Evolutionary conservation across 164 flowering plant genomes (phyloP).

Genomic region (Warburgia ugandensis): DNA sequence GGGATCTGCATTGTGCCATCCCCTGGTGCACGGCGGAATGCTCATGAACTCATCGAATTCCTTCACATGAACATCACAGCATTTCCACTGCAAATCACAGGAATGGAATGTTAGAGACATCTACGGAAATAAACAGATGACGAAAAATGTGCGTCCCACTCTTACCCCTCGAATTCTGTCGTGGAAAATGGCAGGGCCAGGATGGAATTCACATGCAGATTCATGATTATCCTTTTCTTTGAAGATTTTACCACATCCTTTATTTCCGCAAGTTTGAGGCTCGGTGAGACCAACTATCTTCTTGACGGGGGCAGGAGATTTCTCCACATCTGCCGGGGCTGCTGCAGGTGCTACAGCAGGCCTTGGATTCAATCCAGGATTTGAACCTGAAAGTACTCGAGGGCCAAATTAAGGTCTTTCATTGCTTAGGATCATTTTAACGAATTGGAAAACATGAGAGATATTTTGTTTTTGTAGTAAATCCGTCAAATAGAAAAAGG

Average conservation of each 20-base stretch:
- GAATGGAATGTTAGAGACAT: too few species aligned
- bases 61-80: constrained; percentile 81
- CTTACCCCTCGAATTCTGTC: constrained; percentile 85
- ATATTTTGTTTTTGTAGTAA: too few species aligned
- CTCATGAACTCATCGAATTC: constrained; percentile 93
- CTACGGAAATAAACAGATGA: too few species aligned
- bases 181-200: constrained; percentile 92
- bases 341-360: constrained; percentile 20
- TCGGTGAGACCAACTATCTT: constrained; percentile 56
- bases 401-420: too few species aligned
- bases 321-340: constrained; percentile 16
- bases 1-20: constrained; percentile 90
- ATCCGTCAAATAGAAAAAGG: too few species aligned
- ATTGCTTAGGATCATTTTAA: too few species aligned
- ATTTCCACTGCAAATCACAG: constrained; percentile 73
- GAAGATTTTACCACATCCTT: constrained; percentile 85
- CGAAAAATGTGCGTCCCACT: not conserved
- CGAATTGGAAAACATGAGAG: too few species aligned
- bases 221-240: constrained; percentile 89
- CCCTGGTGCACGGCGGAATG: constrained; percentile 85
- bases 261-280: constrained; percentile 70
- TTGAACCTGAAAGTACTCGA: too few species aligned
- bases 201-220: constrained; percentile 78
- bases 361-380: too few species aligned
- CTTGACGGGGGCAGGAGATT: constrained; percentile 35